phyloP scores from a whole-genome alignment of 805 yeast genomes.

The Candida manassasensis region DNA sequence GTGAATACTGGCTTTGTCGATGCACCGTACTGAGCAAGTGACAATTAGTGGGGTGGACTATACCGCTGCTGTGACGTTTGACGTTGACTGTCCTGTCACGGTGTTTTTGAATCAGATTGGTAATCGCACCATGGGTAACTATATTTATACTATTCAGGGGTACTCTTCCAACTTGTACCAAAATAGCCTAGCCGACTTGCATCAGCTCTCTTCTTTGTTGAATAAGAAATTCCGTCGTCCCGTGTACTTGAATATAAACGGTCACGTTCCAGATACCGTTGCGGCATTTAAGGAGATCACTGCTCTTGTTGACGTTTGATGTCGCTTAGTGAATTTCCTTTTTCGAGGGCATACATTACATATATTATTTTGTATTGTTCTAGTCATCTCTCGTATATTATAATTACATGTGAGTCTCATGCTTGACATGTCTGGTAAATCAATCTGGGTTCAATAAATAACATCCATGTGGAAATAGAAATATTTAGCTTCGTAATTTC shows the following conservation, averaged over 20 bases:
- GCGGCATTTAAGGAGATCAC: constrained; percentile 1
- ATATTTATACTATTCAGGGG: constrained; percentile 26
- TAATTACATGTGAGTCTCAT: too few relatives aligned
- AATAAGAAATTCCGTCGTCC: constrained; percentile 22
- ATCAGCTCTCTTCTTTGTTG: constrained; percentile 17
- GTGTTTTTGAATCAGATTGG: constrained; percentile 24
- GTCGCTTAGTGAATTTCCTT: too few relatives aligned
- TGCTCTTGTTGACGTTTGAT: too few relatives aligned
- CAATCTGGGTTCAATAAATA: too few relatives aligned
- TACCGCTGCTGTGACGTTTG: constrained; percentile 10
- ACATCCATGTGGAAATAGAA: too few relatives aligned
- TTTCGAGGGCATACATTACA: too few relatives aligned
- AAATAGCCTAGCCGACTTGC: constrained; percentile 7
- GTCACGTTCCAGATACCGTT: constrained; percentile 10
- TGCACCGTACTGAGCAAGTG: neutral
- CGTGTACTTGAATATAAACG: constrained; percentile 27
- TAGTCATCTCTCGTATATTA: too few relatives aligned
- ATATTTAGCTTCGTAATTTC: too few relatives aligned
- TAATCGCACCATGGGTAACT: constrained; percentile 21
- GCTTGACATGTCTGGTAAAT: too few relatives aligned
- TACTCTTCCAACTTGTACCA: constrained; percentile 17
- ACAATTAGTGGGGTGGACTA: constrained; percentile 11
- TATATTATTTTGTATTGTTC: too few relatives aligned
- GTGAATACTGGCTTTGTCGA: too few relatives aligned
- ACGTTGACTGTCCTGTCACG: constrained; percentile 19